These are phyloP conservation scores for Alliaria petiolata DNA, from an alignment of 345 rosid genomes.

Conservation along the genomic window DNA sequence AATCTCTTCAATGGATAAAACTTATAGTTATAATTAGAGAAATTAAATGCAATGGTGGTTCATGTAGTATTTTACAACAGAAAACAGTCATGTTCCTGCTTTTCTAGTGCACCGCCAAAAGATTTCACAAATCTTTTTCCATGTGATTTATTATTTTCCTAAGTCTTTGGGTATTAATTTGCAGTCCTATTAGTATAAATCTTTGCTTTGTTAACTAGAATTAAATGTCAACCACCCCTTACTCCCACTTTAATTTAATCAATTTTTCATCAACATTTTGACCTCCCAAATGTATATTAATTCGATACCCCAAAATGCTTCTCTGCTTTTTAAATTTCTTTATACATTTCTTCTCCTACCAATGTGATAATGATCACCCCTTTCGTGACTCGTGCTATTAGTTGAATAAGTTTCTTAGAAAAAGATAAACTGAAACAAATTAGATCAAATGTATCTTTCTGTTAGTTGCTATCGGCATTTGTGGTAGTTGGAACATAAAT, in stretches of 20 bases:
- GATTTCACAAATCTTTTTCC: conserved; percentile 39
- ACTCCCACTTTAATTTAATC: conserved; percentile 1
- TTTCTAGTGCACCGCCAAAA: conserved; percentile 34
- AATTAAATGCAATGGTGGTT: conserved; percentile 11
- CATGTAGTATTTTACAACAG: conserved; percentile 24
- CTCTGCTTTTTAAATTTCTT: not conserved
- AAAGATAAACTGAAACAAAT: not conserved
- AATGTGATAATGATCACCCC: not conserved
- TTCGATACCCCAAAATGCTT: not conserved
- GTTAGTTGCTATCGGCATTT: conserved; percentile 1
- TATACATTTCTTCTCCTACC: conserved; percentile 5
- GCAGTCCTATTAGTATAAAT: not conserved
- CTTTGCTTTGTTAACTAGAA: conserved; percentile 18
- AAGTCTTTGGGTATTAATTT: not conserved
- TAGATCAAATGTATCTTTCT: conserved; percentile 24
- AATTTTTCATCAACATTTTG: not conserved
- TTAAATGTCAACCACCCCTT: conserved; percentile 26
- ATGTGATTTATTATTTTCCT: conserved; percentile 22
- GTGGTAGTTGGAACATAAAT: conserved; percentile 12
- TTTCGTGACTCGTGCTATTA: conserved; percentile 11
- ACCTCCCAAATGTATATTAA: conserved; percentile 7
- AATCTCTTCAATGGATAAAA: conserved; percentile 6
- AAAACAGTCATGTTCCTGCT: conserved; percentile 37
- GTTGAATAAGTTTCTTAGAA: not conserved
- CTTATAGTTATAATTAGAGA: not conserved